These are phyloP conservation scores for Vigna trinervia DNA, from an alignment of 306 rosid species.

Conservation along the genomic window DNA sequence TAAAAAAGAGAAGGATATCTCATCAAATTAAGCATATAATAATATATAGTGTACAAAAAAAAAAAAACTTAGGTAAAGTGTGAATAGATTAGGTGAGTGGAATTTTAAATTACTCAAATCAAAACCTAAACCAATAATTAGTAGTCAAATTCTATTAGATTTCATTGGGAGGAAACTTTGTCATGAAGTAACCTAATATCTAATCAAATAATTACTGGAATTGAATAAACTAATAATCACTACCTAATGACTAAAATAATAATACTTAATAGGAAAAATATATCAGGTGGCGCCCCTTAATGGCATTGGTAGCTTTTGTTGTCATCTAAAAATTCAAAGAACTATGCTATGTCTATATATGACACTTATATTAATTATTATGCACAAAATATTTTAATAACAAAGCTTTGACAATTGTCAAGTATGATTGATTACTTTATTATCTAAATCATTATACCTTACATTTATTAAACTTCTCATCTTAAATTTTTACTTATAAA, in stretches of 20 bases:
- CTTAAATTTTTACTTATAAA: neutral
- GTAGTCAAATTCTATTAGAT: neutral
- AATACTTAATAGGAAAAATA: neutral
- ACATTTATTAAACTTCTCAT: neutral
- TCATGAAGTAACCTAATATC: neutral
- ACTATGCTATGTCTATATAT: neutral
- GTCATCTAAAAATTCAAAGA: neutral
- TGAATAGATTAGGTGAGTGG: neutral
- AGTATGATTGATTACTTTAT: neutral
- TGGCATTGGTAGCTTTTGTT: neutral
- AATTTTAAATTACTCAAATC: neutral
- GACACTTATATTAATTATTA: neutral
- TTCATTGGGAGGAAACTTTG: neutral
- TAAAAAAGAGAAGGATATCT: neutral
- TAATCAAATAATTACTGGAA: neutral
- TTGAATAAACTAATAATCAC: neutral
- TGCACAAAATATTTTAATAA: neutral
- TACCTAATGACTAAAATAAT: neutral
- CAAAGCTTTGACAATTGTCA: neutral
- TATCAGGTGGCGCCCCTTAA: neutral
- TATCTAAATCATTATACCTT: neutral
- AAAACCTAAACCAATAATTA: neutral
- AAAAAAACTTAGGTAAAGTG: neutral
- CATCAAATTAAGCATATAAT: neutral
- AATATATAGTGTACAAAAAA: neutral